These are phyloP conservation scores for Aspergillus carlsbadensis DNA, from an alignment of 495 filamentous ascomycete species.

Conservation along the genomic window DNA sequence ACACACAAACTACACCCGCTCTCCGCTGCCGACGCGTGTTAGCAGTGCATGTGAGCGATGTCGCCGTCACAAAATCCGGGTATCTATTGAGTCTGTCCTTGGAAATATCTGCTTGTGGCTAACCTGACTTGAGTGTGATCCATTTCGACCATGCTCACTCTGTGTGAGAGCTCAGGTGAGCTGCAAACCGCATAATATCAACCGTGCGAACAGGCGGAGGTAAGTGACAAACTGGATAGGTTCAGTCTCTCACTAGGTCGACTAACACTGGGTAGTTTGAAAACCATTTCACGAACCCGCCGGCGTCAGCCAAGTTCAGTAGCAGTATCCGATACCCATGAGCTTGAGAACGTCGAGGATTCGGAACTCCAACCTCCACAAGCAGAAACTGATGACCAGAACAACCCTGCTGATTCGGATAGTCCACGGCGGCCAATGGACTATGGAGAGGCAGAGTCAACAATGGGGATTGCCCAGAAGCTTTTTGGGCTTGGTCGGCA, in stretches of 20 bases:
- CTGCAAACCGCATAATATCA: conserved; percentile 15
- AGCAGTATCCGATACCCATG: too few relatives aligned
- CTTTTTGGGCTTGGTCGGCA: conserved; percentile 25
- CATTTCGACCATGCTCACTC: conserved; percentile 28
- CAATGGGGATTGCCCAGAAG: conserved; percentile 27
- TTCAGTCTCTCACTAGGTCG: background rate
- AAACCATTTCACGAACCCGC: too few relatives aligned
- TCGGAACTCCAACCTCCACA: background rate
- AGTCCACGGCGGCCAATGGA: conserved; percentile 6
- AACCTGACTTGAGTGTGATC: conserved; percentile 25
- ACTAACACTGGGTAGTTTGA: background rate
- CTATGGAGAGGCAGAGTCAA: conserved; percentile 26
- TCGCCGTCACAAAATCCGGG: conserved; percentile 29
- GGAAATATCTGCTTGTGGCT: background rate
- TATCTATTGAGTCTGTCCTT: conserved; percentile 8
- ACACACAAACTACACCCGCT: background rate
- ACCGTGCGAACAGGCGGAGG: background rate
- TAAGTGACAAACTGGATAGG: background rate
- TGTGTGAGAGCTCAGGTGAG: conserved; percentile 28
- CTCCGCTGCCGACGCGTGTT: conserved; percentile 26
- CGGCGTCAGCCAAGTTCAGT: too few relatives aligned
- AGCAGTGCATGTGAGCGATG: conserved; percentile 31
- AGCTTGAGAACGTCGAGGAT: too few relatives aligned
- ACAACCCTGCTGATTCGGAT: background rate
- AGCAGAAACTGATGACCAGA: background rate